Conservation (phyloP, 805 yeast genomes). For the Candida orba region DNA sequence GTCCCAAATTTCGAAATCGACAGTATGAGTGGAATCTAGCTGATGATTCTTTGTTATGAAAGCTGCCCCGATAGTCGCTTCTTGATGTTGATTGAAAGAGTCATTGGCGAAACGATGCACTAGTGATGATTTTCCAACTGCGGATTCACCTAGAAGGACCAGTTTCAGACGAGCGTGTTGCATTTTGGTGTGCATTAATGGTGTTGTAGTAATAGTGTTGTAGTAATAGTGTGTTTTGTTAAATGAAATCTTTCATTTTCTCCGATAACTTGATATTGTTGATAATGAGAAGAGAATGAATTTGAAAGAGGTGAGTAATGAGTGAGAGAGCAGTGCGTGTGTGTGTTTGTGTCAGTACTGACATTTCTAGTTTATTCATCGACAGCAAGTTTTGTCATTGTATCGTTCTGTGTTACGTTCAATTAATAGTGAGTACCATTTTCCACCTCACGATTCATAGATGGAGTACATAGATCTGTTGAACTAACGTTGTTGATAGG, state of each 20-base stretch:
- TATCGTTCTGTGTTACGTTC: slow-evolving; percentile 1
- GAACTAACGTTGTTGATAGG: too few species aligned
- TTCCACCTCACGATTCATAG: too few species aligned
- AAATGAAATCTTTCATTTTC: neutral
- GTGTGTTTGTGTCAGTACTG: neutral
- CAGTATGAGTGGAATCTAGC: slow-evolving; percentile 43
- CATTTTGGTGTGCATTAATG: neutral
- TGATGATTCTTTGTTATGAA: slow-evolving; percentile 64
- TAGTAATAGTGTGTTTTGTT: neutral
- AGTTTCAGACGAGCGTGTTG: slow-evolving; percentile 3
- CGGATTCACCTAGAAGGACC: slow-evolving; percentile 54
- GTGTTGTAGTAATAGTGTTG: neutral
- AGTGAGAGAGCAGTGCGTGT: too few species aligned
- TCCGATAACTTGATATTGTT: neutral
- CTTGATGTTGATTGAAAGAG: slow-evolving; percentile 64
- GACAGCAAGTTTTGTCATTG: slow-evolving; percentile 3
- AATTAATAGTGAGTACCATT: slow-evolving; percentile 1
- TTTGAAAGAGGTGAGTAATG: slow-evolving; percentile 1
- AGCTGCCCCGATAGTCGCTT: slow-evolving; percentile 83
- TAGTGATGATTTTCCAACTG: slow-evolving; percentile 62
- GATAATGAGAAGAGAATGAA: neutral
- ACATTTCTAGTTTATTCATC: neutral
- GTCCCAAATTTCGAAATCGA: slow-evolving; percentile 80
- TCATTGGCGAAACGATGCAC: slow-evolving; percentile 68
- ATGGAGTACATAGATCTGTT: too few species aligned